Base-by-base conservation (phyloP, 2,329 filamentous ascomycete species). In the Scedosporium apiospermum region DNA sequence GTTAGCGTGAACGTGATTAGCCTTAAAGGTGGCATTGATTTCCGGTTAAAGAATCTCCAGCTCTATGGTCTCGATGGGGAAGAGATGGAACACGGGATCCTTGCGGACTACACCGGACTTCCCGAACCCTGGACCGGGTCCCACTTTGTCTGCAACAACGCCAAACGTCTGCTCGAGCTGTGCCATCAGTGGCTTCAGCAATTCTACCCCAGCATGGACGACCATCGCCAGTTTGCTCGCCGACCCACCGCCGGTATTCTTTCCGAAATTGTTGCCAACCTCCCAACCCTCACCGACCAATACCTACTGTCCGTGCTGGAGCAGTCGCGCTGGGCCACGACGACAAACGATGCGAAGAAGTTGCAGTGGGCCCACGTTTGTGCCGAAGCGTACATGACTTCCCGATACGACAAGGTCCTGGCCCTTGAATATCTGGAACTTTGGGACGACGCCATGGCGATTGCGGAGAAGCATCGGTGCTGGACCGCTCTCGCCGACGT, bases 101-200 rank as follows among this genome's bases (percentile, higher is more conserved):
- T 90, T 9, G 75, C 77, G 2, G 76, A 81, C 16, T 93, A 91
- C 69, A 81, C 87, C 21, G 84, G 81, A 10, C 79, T 97, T 7
- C 84, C 88, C 0, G 87, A 90, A 64, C 89, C 93, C 55, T 99
- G 95, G 95, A 97, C 93, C 0, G 92, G 90, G 16, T 85, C 83
- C 66, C 74, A 77, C 53, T 84, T 80, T 65, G 77, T 87, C 62
- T 82, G 85, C 60, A 86, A 86, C 71, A 87, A 87, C 65, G 69
- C 80, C 12, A 83, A 84, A 69, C 83, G 84, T 18, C 78, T 87
- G 16, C 76, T 84, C 26, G 82, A 87, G 65, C 78, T 88, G 18
- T 80, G 79, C 46, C 77, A 80, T 27, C 78, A 80, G 63, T 85
- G 82, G 83, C 75, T 83, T 3, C 77, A 79, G 57, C 76, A 80